Evolutionary conservation across 768 basidiomycete genomes (phyloP), one percentile per base, ranked within the genome.

Genomic region (Kwoniella mangroviensis): DNA sequence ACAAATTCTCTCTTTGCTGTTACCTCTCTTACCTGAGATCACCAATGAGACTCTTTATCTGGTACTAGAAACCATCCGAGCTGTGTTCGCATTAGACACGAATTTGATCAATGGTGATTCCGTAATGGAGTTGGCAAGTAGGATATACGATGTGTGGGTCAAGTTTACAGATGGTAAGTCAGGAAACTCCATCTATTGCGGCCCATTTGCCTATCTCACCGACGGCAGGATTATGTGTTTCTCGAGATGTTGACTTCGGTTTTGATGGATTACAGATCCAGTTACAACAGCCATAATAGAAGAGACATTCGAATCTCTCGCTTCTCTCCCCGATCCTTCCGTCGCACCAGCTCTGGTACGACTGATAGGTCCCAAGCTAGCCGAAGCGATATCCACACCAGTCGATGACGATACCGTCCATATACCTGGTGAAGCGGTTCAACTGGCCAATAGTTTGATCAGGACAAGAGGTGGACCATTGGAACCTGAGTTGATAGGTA

Each of bases 1-100:
- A 11, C 88, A 90, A 41, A 91, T 97, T 58, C 88, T 92, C 13
- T 88, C 88, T 69, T 90, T 91, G 72, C 88, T 99, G 11, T 89
- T 92, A 0, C 94, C 94, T 1, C 91, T 98, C 84, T 81, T 98
- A 26, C 83, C 89, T 4, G 84, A 89, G 40, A 89, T 94, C 0
- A 89, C 91, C 1, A 93, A 95, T 69, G 94, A 98, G 73, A 93
- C 93, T 0, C 86, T 98, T 13, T 90, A 92, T 15, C 87, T 98
- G 5, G 89, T 97, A 42, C 85, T 98, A 17, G 94, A 96, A 76
- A 90, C 94, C 0, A 85, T 98, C 59, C 88, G 91, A 9, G 90
- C 91, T 12, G 88, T 93, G 3, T 85, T 96, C 3, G 88, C 90
- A 55, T 88, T 94, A 7, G 89, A 90, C 53, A 86, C 89, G 52